phyloP scores from a whole-genome alignment of 2,329 filamentous ascomycete genomes.

The Bipolaris victoriae region DNA sequence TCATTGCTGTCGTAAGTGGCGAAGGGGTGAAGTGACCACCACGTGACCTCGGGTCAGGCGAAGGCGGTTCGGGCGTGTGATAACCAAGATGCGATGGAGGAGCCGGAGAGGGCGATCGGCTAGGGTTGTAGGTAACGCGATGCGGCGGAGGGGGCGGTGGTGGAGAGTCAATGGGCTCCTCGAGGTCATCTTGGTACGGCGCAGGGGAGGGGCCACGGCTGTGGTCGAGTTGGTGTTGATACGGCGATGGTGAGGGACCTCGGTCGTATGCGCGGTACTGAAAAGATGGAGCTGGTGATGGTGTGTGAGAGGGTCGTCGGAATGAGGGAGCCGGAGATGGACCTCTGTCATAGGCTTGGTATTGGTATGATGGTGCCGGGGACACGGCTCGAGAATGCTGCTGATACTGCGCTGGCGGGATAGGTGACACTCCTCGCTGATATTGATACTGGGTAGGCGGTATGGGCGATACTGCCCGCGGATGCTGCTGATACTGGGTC shows the following conservation, averaged over 20 bases:
- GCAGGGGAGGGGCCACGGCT: background rate
- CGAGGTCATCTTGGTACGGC: conserved; percentile 15
- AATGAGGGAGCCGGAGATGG: conserved; percentile 43
- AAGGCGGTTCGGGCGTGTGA: conserved; percentile 70
- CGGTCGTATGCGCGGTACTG: conserved; percentile 48
- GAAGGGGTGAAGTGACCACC: conserved; percentile 72
- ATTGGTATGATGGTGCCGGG: conserved; percentile 36
- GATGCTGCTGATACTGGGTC: conserved; percentile 31
- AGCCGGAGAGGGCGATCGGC: conserved; percentile 45
- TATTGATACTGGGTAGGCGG: conserved; percentile 26
- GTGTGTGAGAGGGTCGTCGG: conserved; percentile 32
- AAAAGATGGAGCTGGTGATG: conserved; percentile 44
- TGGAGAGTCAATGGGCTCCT: conserved; percentile 61
- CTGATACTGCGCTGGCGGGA: conserved; percentile 26
- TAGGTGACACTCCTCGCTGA: no score
- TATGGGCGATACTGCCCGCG: conserved; percentile 41
- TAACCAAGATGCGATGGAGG: conserved; percentile 49
- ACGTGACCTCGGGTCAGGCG: conserved; percentile 57
- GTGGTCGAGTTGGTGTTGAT: conserved; percentile 7
- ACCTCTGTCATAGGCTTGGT: conserved; percentile 32
- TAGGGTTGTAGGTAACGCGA: conserved; percentile 61
- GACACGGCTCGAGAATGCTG: conserved; percentile 41
- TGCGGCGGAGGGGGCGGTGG: conserved; percentile 87
- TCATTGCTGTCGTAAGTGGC: conserved; percentile 92
- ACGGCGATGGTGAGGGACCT: conserved; percentile 50